Evolutionary conservation across 257 asterid genomes (phyloP), one percentile per base, ranked within the genome.

Genomic region (Capsicum pubescens): DNA sequence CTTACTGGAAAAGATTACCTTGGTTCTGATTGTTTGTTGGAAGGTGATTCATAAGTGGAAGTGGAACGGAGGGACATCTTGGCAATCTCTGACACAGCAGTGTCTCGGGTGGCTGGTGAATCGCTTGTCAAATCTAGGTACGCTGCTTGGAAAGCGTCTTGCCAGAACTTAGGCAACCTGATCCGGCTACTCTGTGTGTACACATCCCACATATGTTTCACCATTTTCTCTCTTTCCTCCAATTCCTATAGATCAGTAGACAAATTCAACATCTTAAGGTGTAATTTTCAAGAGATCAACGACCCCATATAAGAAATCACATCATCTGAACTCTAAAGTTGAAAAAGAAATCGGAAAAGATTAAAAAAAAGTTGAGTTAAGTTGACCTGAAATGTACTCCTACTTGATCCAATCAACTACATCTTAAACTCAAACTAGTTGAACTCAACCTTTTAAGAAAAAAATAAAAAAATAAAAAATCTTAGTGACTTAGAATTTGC

Each of bases 71-170:
- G 86, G 15, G 98, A 97, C 98, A 97, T 90, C 91, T 92, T 95
- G 17, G 98, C 98, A 19, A 97, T 94, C 92, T 95, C 98, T 0
- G 91, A 78, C 82, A 97, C 88, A 61, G 98, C 99, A 19, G 92
- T 54, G 11, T 93, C 78, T 16, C 89, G 88, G 60, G 90, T 85
- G 12, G 80, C 44, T 6, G 93, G 76, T 74, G 86, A 89, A 68
- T 93, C 98, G 82, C 94, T 91, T 14, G 89, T 93, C 92, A 97
- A 81, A 81, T 97, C 97, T 81, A 92, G 93, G 81, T 93, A 97
- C 0, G 99, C 99, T 54, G 99, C 99, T 87, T 93, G 95, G 57
- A 95, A 97, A 26, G 99, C 98, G 8, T 92, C 94, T 85, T 91
- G 89, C 99, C 99, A 97, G 88, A 97, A 97, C 50, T 90, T 89